Evolutionary conservation across 2,329 filamentous ascomycete species (phyloP), one percentile per base, ranked within the genome.

Genomic region (Phialophora macrospora): DNA sequence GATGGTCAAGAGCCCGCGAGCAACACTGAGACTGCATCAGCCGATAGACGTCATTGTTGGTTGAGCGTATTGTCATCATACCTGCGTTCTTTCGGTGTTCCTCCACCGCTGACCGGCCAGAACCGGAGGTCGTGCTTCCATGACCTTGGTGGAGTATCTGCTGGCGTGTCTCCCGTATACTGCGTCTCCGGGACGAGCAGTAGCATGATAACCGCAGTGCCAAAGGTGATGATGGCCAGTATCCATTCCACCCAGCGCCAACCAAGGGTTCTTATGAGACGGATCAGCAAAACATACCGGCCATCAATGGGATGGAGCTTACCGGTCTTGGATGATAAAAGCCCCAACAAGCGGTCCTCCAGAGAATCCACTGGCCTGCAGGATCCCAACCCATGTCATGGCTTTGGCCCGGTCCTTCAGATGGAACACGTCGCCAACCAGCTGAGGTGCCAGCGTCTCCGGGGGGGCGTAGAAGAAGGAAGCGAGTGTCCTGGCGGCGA

Each of bases 201-300:
- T 12, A 71, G 66, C 49, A 69, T 58, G 1, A 70, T 70, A 17
- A 82, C 56, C 20, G 75, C 67, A 4, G 76, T 87, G n/a, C 83
- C 84, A 1, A 72, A 84, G 51, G 76, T 83, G 17, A 55, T 62
- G 7, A 60, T 65, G 17, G 69, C 70, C 14, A 70, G 65, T 1
- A 28, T 67, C 56, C 66, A 73, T 60, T 66, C 59, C 24, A 63
- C 55, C 64, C 64, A 66, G 14, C 64, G 38, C 64, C 64, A 66
- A 5, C 64, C 64, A n/a, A 66, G 60, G 12, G 41, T n/a, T 30
- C 30, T 60, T 12, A 32, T 22, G 38, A 30, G n/a, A 8, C 9
- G 22, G 7, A 9, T 54, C 14, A 46, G 20, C 26, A 57, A 41
- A 41, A 17, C 3, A 8, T 26, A 12, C 26, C n/a, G 38, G 5